Conservation (phyloP, 352 stramenopile species). For the Pythium brachiatum region DNA sequence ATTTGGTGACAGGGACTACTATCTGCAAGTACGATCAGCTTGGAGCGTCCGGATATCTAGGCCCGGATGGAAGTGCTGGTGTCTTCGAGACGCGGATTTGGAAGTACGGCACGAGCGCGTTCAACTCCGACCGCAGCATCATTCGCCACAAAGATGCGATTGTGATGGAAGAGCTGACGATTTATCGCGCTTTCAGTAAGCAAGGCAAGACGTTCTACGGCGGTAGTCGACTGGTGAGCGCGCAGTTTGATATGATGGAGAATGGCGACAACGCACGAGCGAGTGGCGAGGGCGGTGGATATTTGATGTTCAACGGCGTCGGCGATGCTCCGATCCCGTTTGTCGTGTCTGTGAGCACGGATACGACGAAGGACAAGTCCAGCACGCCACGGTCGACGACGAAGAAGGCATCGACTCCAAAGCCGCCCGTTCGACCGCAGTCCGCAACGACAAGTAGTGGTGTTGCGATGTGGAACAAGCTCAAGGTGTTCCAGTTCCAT, state of each 20-base stretch:
- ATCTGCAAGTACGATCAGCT: slow-evolving; percentile 84
- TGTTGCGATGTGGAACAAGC: slow-evolving; percentile 37
- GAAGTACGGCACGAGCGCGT: slow-evolving; percentile 78
- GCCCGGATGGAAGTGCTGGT: slow-evolving; percentile 69
- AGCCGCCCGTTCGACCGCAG: background rate
- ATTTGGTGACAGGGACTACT: slow-evolving; percentile 12
- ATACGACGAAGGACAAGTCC: slow-evolving; percentile 5
- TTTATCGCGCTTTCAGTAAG: slow-evolving; percentile 78
- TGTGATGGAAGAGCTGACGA: slow-evolving; percentile 77
- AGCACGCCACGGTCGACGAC: background rate
- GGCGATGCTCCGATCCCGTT: slow-evolving; percentile 81
- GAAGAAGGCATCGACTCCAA: slow-evolving; percentile 3
- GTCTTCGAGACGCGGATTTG: slow-evolving; percentile 82
- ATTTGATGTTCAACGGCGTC: slow-evolving; percentile 87
- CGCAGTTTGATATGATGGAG: slow-evolving; percentile 34
- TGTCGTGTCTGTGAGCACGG: slow-evolving; percentile 59
- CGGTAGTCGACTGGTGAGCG: slow-evolving; percentile 28
- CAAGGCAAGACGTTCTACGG: slow-evolving; percentile 35
- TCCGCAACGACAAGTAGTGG: slow-evolving; percentile 21
- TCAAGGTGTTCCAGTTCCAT: slow-evolving; percentile 78
- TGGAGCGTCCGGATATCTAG: slow-evolving; percentile 73
- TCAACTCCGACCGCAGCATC: slow-evolving; percentile 77
- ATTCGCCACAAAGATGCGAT: slow-evolving; percentile 79
- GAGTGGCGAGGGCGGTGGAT: slow-evolving; percentile 53
- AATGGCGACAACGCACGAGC: slow-evolving; percentile 21